Base-by-base conservation (phyloP, 306 rosid genomes). In the Vachellia collinsii region DNA sequence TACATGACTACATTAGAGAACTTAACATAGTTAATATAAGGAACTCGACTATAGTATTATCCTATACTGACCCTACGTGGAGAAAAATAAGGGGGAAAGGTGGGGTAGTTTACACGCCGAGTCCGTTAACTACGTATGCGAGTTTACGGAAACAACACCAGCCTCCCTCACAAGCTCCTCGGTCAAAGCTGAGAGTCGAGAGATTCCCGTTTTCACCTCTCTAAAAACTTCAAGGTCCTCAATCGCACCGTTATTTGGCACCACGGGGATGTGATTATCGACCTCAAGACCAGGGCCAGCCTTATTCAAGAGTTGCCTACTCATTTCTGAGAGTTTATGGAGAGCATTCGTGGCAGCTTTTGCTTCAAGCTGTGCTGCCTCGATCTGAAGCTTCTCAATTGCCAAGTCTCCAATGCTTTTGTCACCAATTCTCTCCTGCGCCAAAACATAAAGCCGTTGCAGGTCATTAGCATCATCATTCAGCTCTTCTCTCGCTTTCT, bases 331-430 rank as follows among this genome's bases (percentile, higher is more conserved):
- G 48, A 95, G 91, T 77, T 93, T 89, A 42, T 90, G 79, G n/a
- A 93, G 93, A 38, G 98, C 93, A 62, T 73, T 80, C 17, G 94
- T 90, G 12, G 97, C 97, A 20, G 94, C 97, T 88, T 88, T 92
- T 76, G 85, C 91, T 80, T 95, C 94, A 70, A 90, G 75, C 79
- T 89, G 92, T 83, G 96, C 89, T 78, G 94, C 92, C 86, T 95
- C 97, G 3, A 95, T 84, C 80, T 89, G 94, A 82, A 95, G 92
- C 87, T 84, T 95, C 91, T 91, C 98, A 13, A 88, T 80, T 53
- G 89, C 93, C 82, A 91, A 85, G 81, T 91, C 93, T 63, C 89
- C 95, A 1, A 78, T 56, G 76, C 77, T 90, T 77, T 48, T 88
- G 73, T 88, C 90, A 4, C 88, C 86, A 66, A 89, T 63, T 53